Base-by-base conservation (phyloP, 139 green algal species). In the Yamagishiella unicocca region DNA sequence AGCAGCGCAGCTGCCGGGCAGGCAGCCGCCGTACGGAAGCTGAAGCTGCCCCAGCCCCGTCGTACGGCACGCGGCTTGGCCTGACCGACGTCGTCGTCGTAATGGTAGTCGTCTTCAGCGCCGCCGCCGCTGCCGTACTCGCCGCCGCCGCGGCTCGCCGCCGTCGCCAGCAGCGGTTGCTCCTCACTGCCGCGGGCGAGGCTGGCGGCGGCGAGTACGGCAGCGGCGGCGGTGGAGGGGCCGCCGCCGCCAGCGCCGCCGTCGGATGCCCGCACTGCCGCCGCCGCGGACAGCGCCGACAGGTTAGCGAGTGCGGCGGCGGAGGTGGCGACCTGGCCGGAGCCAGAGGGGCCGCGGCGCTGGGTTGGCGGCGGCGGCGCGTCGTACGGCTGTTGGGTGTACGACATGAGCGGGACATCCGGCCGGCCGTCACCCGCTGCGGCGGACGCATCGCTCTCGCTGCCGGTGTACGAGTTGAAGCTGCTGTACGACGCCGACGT, bases 1-100 rank as follows among this genome's bases (percentile, higher is more conserved):
- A 85, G 58, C 79, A 85, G 61, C 42, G n/a, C 62, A 12, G 33
- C 27, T 1, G 79, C 61, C 35, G 79, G 61, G 37, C 77, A 73
- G 10, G 77, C 55, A 10, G 53, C 53, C 10, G 75, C 55, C 43
- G 72, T 42, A 42, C 72, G 29, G 4, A 80, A 25, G 43, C n/a
- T 17, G 43, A 80, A 80, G 37, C 72, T 42, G 22, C 35, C 2
- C 42, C 31, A 71, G 19, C 33, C 53, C 3, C 46, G 53, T 0
- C 75, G 33, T 12, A 24, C 9, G 4, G 17, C 14, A 33, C 53
- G 53, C 27, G 27, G 55, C 55, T 84, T 72, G 29, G 4, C 77
- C 27, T 77, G 5, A 2, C n/a, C 77, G 35, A 55, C 53, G 55
- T 73, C 55, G 29, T 42, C 37, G 40, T 43, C 55, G 71, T 24